Evolutionary conservation across 2,329 filamentous ascomycete species (phyloP).

Genomic region (Penicillium corylophilum): DNA sequence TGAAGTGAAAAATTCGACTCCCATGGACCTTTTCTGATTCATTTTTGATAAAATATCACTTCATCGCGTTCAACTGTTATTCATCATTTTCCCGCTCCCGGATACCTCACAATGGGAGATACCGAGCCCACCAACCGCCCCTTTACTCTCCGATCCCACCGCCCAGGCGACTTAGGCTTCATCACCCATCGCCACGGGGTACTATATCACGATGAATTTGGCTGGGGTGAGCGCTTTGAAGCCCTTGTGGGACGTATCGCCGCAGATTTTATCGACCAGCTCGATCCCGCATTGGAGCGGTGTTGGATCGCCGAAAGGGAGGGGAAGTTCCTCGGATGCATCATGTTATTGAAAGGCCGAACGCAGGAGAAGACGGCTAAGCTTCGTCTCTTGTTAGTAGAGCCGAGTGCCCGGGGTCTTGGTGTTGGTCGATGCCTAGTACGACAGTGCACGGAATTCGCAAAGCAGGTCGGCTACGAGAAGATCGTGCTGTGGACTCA

Average conservation of each 20-base stretch:
- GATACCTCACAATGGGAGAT: not conserved
- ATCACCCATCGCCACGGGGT: slow-evolving; percentile 23
- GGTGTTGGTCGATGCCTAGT: slow-evolving; percentile 23
- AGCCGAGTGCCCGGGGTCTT: slow-evolving; percentile 23
- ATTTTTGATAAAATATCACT: not conserved
- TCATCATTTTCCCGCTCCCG: not conserved
- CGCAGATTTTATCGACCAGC: slow-evolving; percentile 22
- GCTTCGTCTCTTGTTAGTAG: slow-evolving; percentile 26
- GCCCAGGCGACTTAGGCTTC: slow-evolving; percentile 25
- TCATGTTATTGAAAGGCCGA: slow-evolving; percentile 27
- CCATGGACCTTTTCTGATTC: too few relatives aligned
- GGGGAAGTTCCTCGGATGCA: slow-evolving; percentile 19
- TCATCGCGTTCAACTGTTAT: not conserved
- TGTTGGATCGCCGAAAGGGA: slow-evolving; percentile 29
- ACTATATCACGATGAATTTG: slow-evolving; percentile 23
- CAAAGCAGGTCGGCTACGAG: slow-evolving; percentile 21
- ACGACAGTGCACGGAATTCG: slow-evolving; percentile 21
- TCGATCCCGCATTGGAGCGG: slow-evolving; percentile 20
- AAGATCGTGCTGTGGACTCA: slow-evolving; percentile 27
- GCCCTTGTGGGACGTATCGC: slow-evolving; percentile 18
- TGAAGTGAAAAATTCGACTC: not conserved
- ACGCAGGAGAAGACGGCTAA: slow-evolving; percentile 17
- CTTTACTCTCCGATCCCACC: slow-evolving; percentile 20
- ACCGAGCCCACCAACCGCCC: not conserved
- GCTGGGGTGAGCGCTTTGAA: slow-evolving; percentile 22